Evolutionary conservation across 441 rosid genomes (phyloP).

Genomic region (Pelargonium myrrhifolium): DNA sequence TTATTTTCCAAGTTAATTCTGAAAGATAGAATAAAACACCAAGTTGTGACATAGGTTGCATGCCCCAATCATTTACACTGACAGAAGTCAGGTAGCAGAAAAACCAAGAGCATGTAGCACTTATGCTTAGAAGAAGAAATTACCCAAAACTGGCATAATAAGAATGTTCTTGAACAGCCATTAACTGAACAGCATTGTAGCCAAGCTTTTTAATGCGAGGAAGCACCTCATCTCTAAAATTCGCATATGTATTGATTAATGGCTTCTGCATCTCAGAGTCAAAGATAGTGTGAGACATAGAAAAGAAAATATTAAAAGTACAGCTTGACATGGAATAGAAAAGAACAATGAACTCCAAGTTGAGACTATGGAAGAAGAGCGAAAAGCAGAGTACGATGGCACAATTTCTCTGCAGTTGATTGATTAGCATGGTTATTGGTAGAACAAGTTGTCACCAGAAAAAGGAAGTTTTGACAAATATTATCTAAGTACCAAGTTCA

Average conservation of each 20-base stretch:
- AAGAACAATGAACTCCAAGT: background rate
- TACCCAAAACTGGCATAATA: constrained; percentile 99
- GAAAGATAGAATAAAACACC: constrained; percentile 14
- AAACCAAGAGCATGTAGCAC: background rate
- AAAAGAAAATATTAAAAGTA: constrained; percentile 15
- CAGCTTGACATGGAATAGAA: constrained; percentile 10
- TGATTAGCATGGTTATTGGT: constrained; percentile 2
- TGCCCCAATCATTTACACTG: background rate
- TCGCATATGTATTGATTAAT: constrained; percentile 71
- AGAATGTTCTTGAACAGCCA: constrained; percentile 99
- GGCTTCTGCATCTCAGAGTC: constrained; percentile 61
- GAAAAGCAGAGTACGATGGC: constrained; percentile 5
- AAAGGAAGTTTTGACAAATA: background rate
- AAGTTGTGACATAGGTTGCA: background rate
- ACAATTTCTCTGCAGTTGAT: constrained; percentile 2
- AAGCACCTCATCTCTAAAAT: constrained; percentile 92
- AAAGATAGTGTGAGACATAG: constrained; percentile 10
- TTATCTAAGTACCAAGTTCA: background rate
- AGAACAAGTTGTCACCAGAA: background rate
- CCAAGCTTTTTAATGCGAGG: constrained; percentile 94
- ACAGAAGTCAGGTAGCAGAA: constrained; percentile 5
- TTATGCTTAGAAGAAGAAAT: constrained; percentile 18
- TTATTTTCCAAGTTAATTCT: constrained; percentile 16
- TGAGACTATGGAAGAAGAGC: background rate
- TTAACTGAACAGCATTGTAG: constrained; percentile 92